Base-by-base conservation (phyloP, 257 asterid species). In the Cordia subcordata region DNA sequence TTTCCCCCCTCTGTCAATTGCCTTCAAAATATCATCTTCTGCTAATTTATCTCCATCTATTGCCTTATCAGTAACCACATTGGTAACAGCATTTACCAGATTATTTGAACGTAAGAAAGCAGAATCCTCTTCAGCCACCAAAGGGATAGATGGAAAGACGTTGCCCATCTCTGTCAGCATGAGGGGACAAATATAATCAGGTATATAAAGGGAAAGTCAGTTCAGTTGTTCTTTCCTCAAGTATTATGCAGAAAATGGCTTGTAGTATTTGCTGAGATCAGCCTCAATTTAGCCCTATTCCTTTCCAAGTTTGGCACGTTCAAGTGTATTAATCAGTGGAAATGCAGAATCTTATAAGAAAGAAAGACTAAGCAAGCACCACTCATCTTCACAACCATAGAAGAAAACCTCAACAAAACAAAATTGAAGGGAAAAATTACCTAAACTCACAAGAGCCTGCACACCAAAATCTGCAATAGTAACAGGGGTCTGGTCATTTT, bases 81-180 rank as follows among this genome's bases (percentile, higher is more conserved):
- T 75, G 60, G 77, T 68, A 61, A 92, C 95, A 63, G 89, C 87
- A 68, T 64, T 77, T 10, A 58, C 93, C 27, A 92, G 83, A 82
- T 88, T 82, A 70, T 86, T 92, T 58, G 83, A 75, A 60, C 87
- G 86, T 68, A 92, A 71, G 44, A 81, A 92, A 19, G 82, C 80
- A 0, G 96, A 92, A 69, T 92, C 98, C 81, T 92, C 98, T 76
- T 92, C 96, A 5, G 98, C 98, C 55, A 92, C 95, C 84, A 92
- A 63, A 19, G 98, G 96, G 60, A 84, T 92, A 12, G 85, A 76
- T 61, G 98, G 98, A 75, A 84, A 92, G 14, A 77, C 75, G 62
- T 61, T 76, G 69, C 80, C 57, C 88, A 92, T 71, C 78, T 92
- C 98, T 91, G 75, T 61, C 69, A 64, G 65, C 58, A 54, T 42